These are phyloP conservation scores for Trametes sp. DNA, from an alignment of 1,284 basidiomycete genomes.

Conservation along the genomic window DNA sequence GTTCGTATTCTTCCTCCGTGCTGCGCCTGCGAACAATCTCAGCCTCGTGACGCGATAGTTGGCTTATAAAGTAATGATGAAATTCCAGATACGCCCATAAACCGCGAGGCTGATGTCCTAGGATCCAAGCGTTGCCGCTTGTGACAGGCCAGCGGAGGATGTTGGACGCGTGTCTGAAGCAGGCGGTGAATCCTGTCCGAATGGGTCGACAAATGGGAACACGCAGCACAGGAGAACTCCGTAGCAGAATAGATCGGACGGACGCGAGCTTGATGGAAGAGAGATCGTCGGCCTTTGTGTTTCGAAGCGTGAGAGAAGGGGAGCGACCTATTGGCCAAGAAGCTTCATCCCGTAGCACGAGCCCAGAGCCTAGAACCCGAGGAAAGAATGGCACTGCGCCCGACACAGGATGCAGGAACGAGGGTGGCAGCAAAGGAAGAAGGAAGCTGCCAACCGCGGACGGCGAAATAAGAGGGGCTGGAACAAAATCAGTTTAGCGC, in stretches of 20 bases:
- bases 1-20: slow-evolving; percentile 1
- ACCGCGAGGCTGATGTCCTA: slow-evolving; percentile 2
- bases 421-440: background rate
- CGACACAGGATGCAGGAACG: slow-evolving; percentile 7
- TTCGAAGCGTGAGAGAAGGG: slow-evolving; percentile 1
- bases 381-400: background rate
- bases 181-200: background rate
- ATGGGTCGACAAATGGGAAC: background rate
- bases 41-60: slow-evolving; percentile 6
- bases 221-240: background rate
- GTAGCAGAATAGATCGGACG: background rate
- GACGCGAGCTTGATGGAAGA: background rate
- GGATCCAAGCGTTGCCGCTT: background rate
- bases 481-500: background rate
- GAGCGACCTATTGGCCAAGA: slow-evolving; percentile 3
- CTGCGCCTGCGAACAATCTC: background rate
- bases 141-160: background rate
- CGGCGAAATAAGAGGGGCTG: too few species aligned
- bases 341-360: slow-evolving; percentile 1
- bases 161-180: background rate
- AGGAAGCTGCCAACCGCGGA: background rate
- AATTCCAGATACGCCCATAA: slow-evolving; percentile 27
- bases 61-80: slow-evolving; percentile 19
- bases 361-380: slow-evolving; percentile 1
- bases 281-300: slow-evolving; percentile 11